A percentile compares a stretch with the other conserved stretches of the same genome.
These are phyloP conservation scores for Vitis hybrid DNA, from an alignment of 177 flowering plant species.

Conservation along the genomic window DNA sequence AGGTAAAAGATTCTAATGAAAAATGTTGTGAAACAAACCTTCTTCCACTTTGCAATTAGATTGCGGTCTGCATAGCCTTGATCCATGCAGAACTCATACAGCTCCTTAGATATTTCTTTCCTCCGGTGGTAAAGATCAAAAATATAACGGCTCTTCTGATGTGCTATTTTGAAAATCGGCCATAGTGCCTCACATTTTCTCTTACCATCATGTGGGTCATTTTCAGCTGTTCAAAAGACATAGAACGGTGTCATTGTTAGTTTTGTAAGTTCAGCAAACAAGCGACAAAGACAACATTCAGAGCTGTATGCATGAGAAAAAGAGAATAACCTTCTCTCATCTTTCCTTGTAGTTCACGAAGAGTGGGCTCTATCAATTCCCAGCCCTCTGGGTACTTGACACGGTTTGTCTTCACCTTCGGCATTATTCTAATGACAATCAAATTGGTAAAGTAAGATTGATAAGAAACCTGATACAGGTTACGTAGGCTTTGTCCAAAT, in stretches of 20 bases:
- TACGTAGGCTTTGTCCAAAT: too few species aligned
- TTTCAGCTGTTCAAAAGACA: constrained; percentile 53
- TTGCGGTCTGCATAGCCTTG: constrained; percentile 89
- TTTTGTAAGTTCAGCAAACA: neutral
- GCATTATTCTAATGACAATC: constrained; percentile 50
- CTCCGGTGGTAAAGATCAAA: constrained; percentile 78
- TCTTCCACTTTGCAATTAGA: constrained; percentile 89
- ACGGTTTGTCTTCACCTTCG: constrained; percentile 78
- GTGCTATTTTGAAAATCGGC: constrained; percentile 86
- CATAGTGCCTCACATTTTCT: constrained; percentile 87
- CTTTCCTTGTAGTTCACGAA: constrained; percentile 72
- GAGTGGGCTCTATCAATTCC: constrained; percentile 87
- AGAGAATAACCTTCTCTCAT: constrained; percentile 76
- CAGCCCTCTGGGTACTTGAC: constrained; percentile 79
- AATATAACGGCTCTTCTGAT: constrained; percentile 88
- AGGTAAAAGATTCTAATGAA: neutral
- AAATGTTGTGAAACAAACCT: constrained; percentile 39
- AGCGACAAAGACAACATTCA: neutral
- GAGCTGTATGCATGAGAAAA: neutral
- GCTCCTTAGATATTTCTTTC: constrained; percentile 79
- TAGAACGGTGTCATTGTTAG: neutral
- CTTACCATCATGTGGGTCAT: constrained; percentile 87
- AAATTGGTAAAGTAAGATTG: neutral
- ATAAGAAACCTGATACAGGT: too few species aligned
- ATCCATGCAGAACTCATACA: constrained; percentile 86